Conservation (phyloP, 2,329 filamentous ascomycete species). For the Magnaporthiopsis rhizophila region DNA sequence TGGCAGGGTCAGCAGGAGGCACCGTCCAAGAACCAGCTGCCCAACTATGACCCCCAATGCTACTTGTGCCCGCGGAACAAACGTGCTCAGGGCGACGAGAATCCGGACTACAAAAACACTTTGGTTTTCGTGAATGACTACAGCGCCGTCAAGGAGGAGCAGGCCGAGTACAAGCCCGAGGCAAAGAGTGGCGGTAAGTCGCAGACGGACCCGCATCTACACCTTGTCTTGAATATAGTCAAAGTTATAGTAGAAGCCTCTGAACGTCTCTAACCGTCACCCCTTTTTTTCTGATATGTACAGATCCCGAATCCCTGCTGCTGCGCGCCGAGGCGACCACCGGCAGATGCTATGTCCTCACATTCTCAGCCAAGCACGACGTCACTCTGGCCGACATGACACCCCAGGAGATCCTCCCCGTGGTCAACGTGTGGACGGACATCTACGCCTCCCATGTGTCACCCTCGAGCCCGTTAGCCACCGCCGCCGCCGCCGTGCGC, state of each 20-base stretch:
- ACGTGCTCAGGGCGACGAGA: slow-evolving; percentile 76
- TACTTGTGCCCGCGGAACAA: slow-evolving; percentile 92
- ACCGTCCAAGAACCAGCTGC: slow-evolving; percentile 59
- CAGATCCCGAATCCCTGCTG: slow-evolving; percentile 66
- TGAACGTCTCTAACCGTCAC: neutral
- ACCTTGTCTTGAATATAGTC: neutral
- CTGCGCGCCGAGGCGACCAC: slow-evolving; percentile 80
- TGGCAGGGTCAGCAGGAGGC: slow-evolving; percentile 89
- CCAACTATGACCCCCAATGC: slow-evolving; percentile 79
- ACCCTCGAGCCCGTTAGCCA: slow-evolving; percentile 55
- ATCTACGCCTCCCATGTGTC: slow-evolving; percentile 81
- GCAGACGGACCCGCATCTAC: too few relatives aligned
- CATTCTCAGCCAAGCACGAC: slow-evolving; percentile 86
- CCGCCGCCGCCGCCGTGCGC: slow-evolving; percentile 29
- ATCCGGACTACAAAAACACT: slow-evolving; percentile 78
- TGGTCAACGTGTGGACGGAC: slow-evolving; percentile 84
- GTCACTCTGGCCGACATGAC: slow-evolving; percentile 87
- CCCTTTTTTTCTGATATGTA: neutral
- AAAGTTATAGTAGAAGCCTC: neutral
- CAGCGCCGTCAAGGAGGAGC: slow-evolving; percentile 89
- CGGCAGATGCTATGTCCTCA: slow-evolving; percentile 94
- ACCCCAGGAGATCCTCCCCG: slow-evolving; percentile 65
- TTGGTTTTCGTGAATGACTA: slow-evolving; percentile 98
- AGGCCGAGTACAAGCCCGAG: slow-evolving; percentile 62
- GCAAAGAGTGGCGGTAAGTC: slow-evolving; percentile 27